Evolutionary conservation across 768 basidiomycete genomes (phyloP), one percentile per base, ranked within the genome.

Genomic region (Phaeolepiota aurea): DNA sequence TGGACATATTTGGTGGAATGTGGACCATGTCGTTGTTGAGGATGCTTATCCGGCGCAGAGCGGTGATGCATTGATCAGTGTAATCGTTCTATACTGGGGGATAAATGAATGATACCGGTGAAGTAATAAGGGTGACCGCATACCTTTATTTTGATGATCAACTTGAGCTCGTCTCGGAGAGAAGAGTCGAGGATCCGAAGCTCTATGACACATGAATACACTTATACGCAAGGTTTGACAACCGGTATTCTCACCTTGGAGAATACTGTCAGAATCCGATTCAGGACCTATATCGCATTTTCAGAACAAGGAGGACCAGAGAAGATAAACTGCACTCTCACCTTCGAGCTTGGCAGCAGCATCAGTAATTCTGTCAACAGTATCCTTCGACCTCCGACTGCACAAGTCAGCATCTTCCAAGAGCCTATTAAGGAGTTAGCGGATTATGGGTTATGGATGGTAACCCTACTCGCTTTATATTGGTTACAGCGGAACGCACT

Each of bases 11-110:
- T 1, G 73, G 61, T 3, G 90, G 88, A 2, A 96, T 62, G 28
- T 79, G 69, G 1, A 91, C 75, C 28, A 97, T 73, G 42, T 84
- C 81, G 44, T 79, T 80, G 59, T 98, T 96, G 22, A 96, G 67
- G 11, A 66, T 54, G 45, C 88, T 86, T 46, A 96, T 86, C 42
- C 75, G 77, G 28, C 83, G 81, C 4, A 98, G 69, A 12, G 73
- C 67, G 7, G 66, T 57, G 18, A 96, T 61, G 48, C 71, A 77
- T 52, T 79, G 77, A 37, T 74, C 74, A 1, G 83, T 87, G 51
- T 78, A 84, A 3, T 72, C 63, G 50, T 89, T 89, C 84, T 90
- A 45, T 44, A 44, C 53, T 56, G 46, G 19, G 39, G 40, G 40
- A 48, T 61, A 37, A 63, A 54, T 46, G 46, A 51, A 44, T 34